Conservation (phyloP, 2,329 filamentous ascomycete species). For the Curvularia eragrostidis region DNA sequence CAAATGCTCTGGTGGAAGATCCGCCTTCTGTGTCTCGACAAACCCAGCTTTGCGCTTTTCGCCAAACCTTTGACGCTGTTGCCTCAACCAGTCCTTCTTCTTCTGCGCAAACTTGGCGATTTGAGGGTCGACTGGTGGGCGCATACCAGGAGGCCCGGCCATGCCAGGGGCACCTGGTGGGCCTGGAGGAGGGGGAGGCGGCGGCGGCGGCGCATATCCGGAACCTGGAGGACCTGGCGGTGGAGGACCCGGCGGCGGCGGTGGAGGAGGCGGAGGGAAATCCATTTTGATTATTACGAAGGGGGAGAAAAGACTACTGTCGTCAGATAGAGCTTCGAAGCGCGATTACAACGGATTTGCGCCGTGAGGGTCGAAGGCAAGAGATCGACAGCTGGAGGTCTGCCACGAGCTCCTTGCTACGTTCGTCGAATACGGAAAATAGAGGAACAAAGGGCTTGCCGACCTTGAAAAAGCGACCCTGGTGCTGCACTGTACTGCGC, state of each 20-base stretch:
- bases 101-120: constrained; percentile 96
- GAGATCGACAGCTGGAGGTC: not conserved
- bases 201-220: constrained; percentile 57
- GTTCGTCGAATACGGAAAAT: not conserved
- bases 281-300: constrained; percentile 27
- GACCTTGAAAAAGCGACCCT: constrained; percentile 8
- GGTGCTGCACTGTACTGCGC: constrained; percentile 14
- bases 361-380: not conserved
- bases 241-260: constrained; percentile 32
- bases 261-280: constrained; percentile 39
- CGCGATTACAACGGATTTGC: not conserved
- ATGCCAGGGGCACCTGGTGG: constrained; percentile 59
- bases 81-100: constrained; percentile 97
- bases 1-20: constrained; percentile 97
- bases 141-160: constrained; percentile 68
- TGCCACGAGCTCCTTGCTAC: not conserved
- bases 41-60: constrained; percentile 98
- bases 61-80: constrained; percentile 88
- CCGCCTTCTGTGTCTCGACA: constrained; percentile 96
- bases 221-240: constrained; percentile 37
- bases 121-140: constrained; percentile 79
- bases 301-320: not conserved
- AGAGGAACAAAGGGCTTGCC: not conserved
- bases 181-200: constrained; percentile 65
- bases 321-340: constrained; percentile 7